Evolutionary conservation across 169 alveolate species (phyloP), one percentile per base, ranked within the genome.

Genomic region (Cardiosporidium cionae): DNA sequence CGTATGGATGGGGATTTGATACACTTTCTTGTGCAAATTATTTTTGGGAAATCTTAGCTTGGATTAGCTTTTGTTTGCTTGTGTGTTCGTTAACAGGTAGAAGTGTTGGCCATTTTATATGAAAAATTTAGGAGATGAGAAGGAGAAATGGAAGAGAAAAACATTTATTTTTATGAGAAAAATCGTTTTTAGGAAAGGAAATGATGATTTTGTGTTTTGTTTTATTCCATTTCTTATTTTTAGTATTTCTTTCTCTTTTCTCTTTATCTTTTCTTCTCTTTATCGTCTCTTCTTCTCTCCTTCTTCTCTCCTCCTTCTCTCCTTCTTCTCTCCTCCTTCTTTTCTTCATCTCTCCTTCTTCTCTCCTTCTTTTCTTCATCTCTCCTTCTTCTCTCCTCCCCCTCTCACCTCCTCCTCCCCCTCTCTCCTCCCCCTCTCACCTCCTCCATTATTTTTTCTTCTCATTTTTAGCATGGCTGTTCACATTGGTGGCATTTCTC

Each of bases 21-120:
- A 78, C 86, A 44, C 97, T 93, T 54, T 90, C 98, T 35, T 94
- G 98, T 76, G 99, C 99, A 52, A 96, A 97, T 84, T 97, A 97
- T 81, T 91, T 93, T 80, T 97, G 98, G 98, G 99, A 97, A 86
- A 84, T 94, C 32, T 65, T 92, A 54, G 85, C 96, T 62, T 97
- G 99, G 99, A 69, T 94, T 25, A 80, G 79, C 62, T 93, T 94
- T 79, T 35, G 76, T 33, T 6, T 67, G 25, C 72, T 79, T 22
- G 68, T 58, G 4, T 32, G 52, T 6, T 52, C 65, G 28, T 68
- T 79, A 23, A 79, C 85, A 16, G 33, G 84, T 78, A 22, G 7
- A 70, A 44, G n/a, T 44, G n/a, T n/a, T n/a, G n/a, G n/a, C n/a
- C n/a, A n/a, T n/a, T n/a, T n/a, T n/a, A n/a, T n/a, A n/a, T n/a